A percentile compares a stretch with the other conserved stretches of the same genome.
Conservation (phyloP, 768 basidiomycete species). For the Dacryopinax primogenitus region DNA sequence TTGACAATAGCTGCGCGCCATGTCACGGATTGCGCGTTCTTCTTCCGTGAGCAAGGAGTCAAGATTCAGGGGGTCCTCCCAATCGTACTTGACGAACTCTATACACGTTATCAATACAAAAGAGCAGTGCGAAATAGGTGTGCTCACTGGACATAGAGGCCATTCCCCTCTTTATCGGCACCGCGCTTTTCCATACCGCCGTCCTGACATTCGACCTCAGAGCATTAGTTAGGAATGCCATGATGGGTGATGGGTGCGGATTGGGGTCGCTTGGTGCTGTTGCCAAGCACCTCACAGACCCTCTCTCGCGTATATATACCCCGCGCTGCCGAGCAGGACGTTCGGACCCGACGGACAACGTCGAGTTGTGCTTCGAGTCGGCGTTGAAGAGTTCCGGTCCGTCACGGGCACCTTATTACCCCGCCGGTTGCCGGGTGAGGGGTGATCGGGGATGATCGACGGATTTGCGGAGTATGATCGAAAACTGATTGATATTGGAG, state of each 20-base stretch:
- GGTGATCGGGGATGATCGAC: conserved; percentile 4
- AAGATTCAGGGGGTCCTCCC: conserved; percentile 55
- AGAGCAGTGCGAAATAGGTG: not conserved
- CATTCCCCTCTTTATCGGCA: not conserved
- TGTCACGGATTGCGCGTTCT: conserved; percentile 75
- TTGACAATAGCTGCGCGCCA: conserved; percentile 70
- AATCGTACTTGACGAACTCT: conserved; percentile 29
- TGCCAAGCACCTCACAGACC: not conserved
- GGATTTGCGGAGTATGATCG: not conserved
- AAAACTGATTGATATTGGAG: not conserved
- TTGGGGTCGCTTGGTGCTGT: not conserved
- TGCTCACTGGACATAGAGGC: not conserved
- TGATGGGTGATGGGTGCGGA: not conserved
- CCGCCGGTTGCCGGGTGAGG: not conserved
- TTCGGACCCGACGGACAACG: not conserved
- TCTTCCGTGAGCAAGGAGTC: conserved; percentile 77
- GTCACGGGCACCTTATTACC: not conserved
- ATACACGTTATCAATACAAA: not conserved
- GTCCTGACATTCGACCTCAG: not conserved
- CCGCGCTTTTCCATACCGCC: not conserved
- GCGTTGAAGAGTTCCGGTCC: not conserved
- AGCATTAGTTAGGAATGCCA: not conserved
- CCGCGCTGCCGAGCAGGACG: not conserved
- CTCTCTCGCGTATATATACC: not conserved
- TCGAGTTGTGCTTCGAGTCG: not conserved